Conservation (phyloP, 2,329 filamentous ascomycete genomes). For the Colletotrichum plurivorum region DNA sequence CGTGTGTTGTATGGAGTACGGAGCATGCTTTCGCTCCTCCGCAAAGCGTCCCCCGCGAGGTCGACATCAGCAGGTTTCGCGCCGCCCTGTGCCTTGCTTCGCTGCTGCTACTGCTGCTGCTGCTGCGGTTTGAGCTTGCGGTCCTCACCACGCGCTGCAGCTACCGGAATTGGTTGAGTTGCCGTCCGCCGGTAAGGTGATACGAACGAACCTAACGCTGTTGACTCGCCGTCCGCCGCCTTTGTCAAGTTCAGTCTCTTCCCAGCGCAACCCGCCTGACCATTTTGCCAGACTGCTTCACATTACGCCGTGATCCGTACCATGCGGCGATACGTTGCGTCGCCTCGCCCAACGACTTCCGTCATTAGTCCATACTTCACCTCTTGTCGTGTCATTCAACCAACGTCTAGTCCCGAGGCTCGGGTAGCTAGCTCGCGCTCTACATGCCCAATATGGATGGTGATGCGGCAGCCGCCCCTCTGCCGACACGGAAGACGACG, state of each 20-base stretch:
- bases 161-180: constrained; percentile 26
- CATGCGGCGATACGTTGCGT: neutral
- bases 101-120: neutral
- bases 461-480: constrained; percentile 15
- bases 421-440: constrained; percentile 1
- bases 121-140: constrained; percentile 22
- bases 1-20: no score
- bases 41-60: neutral
- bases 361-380: neutral
- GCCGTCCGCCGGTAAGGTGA: constrained; percentile 16
- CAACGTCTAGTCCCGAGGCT: constrained; percentile 16
- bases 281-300: neutral
- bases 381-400: constrained; percentile 29
- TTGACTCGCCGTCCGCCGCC: constrained; percentile 35
- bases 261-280: constrained; percentile 11
- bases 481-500: neutral
- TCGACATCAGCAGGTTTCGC: no score
- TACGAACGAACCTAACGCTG: constrained; percentile 5
- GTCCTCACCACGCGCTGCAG: constrained; percentile 24
- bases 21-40: neutral
- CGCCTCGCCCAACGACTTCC: constrained; percentile 2
- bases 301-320: constrained; percentile 2
- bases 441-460: neutral
- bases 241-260: constrained; percentile 11
- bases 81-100: no score